Base-by-base conservation (phyloP, 495 filamentous ascomycete genomes). In the Penicillium desertorum region DNA sequence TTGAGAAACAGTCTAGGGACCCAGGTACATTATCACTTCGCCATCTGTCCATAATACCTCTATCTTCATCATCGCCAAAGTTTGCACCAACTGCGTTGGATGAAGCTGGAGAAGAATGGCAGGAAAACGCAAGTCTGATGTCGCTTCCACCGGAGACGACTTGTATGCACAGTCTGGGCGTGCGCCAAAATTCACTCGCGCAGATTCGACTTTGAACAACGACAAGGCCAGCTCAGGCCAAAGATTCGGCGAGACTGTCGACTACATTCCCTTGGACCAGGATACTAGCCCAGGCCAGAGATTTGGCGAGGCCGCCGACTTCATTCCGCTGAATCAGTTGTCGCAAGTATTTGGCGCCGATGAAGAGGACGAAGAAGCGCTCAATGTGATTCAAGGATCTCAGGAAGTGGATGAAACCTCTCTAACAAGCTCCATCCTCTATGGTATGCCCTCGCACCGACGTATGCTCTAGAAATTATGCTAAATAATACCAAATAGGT, bases 401-500 rank as follows among this genome's bases (percentile, higher is more conserved):
- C 76, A 80, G 57, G 75, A 69, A n/a, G 61, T 50, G 16, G 77
- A 76, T 47, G 79, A 79, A 42, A 73, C 80, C 27, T 74, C 75
- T 5, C 45, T 66, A 27, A 69, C 69, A 3, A 65, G 48, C 11
- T 71, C 68, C 17, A 77, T 85, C 56, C 69, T 79, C 30, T 88
- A 86, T 54, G 85, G 83, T 64, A 71, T 59, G 27, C 61, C 12
- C 12, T 29, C 6, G 17, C 9, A 5, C 23, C 2, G 19, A 11
- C 11, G 11, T 12, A 34, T 19, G 6, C 11, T 22, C 25, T 30
- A 17, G 4, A 32, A 14, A 22, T 9, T n/a, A 17, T 23, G 25
- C 43, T 59, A 25, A 57, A 45, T 5, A 27, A 19, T 1, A 43
- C 19, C 42, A 51, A 54, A 45, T 61, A 84, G 67, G 72, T 51